phyloP scores from a whole-genome alignment of 176 grass and related monocot genomes.

The Metroxylon sagu region DNA sequence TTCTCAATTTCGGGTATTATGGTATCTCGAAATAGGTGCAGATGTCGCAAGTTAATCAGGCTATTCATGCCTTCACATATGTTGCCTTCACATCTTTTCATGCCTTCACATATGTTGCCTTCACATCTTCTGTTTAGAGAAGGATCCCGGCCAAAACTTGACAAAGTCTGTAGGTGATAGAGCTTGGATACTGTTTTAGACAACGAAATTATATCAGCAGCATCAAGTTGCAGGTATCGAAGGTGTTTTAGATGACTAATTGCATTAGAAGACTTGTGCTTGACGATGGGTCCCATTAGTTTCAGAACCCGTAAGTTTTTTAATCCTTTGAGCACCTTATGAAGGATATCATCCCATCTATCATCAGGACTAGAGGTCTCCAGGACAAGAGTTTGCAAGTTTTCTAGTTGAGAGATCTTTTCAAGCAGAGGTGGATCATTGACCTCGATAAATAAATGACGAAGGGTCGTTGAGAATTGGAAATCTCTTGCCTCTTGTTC shows the following conservation, averaged over 20 bases:
- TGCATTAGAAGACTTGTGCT: slow-evolving; percentile 16
- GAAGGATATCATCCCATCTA: background rate
- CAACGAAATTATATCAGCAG: background rate
- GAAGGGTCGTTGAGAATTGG: too few relatives aligned
- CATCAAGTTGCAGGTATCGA: slow-evolving; percentile 10
- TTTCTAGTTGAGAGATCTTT: slow-evolving; percentile 27
- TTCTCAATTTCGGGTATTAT: slow-evolving; percentile 30
- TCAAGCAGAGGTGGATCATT: too few relatives aligned
- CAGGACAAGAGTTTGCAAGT: slow-evolving; percentile 34
- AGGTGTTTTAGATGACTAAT: slow-evolving; percentile 31
- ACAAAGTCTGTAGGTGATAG: slow-evolving; percentile 30
- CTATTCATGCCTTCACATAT: too few relatives aligned
- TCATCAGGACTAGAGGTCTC: slow-evolving; percentile 6
- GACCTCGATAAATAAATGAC: too few relatives aligned
- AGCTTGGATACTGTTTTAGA: slow-evolving; percentile 19
- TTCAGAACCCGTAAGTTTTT: slow-evolving; percentile 15
- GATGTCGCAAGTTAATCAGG: slow-evolving; percentile 35
- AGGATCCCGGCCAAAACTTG: too few relatives aligned
- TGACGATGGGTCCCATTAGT: background rate
- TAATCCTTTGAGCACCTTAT: slow-evolving; percentile 11
- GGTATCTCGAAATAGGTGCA: slow-evolving; percentile 9
- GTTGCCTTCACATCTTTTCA: too few relatives aligned
- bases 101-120: too few relatives aligned
- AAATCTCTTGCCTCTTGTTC: too few relatives aligned
- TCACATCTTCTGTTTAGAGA: too few relatives aligned